Evolutionary conservation across 1,284 basidiomycete genomes (phyloP).

Genomic region (Tausonia pullulans): DNA sequence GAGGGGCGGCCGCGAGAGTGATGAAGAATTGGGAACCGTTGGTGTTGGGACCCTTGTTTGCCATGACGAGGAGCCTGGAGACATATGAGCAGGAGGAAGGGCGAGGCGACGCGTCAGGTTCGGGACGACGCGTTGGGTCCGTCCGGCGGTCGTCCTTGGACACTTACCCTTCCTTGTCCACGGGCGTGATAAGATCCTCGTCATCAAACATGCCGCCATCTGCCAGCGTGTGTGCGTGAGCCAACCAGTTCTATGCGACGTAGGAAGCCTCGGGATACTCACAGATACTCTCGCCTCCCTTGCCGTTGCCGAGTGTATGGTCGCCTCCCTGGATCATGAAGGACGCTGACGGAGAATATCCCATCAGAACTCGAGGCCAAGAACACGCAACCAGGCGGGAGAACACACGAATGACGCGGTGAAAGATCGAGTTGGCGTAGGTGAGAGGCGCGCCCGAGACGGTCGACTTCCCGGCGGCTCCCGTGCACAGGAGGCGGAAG

Average conservation of each 20-base stretch:
- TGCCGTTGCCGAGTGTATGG: slow-evolving; percentile 44
- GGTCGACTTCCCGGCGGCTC: slow-evolving; percentile 41
- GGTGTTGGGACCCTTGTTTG: slow-evolving; percentile 48
- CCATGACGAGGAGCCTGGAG: slow-evolving; percentile 44
- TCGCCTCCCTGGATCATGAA: slow-evolving; percentile 42
- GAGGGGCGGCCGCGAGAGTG: slow-evolving; percentile 30
- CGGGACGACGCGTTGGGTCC: not conserved
- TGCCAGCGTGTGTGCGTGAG: not conserved
- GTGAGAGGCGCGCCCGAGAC: slow-evolving; percentile 55
- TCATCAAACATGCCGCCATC: slow-evolving; percentile 33
- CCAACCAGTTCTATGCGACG: not conserved
- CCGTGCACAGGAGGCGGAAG: slow-evolving; percentile 13
- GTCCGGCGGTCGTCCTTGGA: too few species aligned
- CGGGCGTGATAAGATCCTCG: slow-evolving; percentile 31
- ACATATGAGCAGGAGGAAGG: not conserved
- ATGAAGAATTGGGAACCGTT: slow-evolving; percentile 44
- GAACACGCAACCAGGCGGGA: slow-evolving; percentile 7
- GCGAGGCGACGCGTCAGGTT: not conserved
- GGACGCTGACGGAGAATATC: slow-evolving; percentile 22
- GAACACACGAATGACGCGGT: slow-evolving; percentile 53
- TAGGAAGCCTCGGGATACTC: not conserved
- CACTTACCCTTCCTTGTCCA: slow-evolving; percentile 33
- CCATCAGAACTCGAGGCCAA: slow-evolving; percentile 77
- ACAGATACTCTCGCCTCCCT: slow-evolving; percentile 39
- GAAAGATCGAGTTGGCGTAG: slow-evolving; percentile 69